Base-by-base conservation (phyloP, 345 rosid species). In the Mangifera indica region DNA sequence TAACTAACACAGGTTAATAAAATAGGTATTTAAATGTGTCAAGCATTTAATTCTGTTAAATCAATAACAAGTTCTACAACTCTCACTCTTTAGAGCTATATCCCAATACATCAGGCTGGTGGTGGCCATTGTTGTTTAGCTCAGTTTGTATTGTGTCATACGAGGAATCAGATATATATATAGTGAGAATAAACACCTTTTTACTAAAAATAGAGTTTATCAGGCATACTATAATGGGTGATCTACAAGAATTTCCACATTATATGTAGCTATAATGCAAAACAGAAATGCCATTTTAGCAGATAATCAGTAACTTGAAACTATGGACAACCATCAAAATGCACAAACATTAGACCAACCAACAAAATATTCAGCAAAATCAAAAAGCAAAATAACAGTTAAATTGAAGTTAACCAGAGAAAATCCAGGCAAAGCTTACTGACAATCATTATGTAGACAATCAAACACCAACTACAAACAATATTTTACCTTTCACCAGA, bases 401-500 rank as follows among this genome's bases (percentile, higher is more conserved):
- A n/a, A 21, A 20, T 32, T 6, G 20, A 12, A 63, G 44, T 6
- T 8, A 63, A 37, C 21, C 53, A 1, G 12, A 42, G 49, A 42
- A 40, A 70, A 18, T 17, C 21, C 25, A 9, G 0, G 2, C 2
- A 51, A 29, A 29, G 8, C 46, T 34, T 66, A 56, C 10, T 7
- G 20, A 70, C 32, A 26, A 70, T n/a, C 4, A 18, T 46, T 29
- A 49, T 10, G 11, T 10, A 22, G 22, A 13, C 15, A n/a, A 37
- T 40, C 12, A 9, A 70, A 60, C 29, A 51, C 20, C 9, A 21
- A 49, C 53, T 20, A 12, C n/a, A 66, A 72, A 34, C 25, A 59
- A 42, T 21, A 34, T 12, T 44, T 77, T 81, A 94, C 98, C 87
- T 77, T 61, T 84, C 91, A 70, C 84, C 71, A 74, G 92, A 81